Evolutionary conservation across 1,139 yeast genomes (phyloP).

Genomic region (Yamadazyma diospyri): DNA sequence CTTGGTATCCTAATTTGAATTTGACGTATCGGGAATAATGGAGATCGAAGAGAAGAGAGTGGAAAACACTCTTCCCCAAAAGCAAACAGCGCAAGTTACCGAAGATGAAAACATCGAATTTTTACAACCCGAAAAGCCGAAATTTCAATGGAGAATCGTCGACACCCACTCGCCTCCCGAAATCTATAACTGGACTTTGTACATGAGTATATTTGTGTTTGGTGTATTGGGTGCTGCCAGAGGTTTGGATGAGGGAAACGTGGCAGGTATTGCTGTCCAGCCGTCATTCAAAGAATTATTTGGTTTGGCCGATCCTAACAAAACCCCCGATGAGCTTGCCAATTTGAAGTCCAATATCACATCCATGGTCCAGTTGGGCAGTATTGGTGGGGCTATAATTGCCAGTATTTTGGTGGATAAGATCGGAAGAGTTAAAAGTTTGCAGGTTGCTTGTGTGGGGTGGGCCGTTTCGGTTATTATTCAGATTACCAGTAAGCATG

Average conservation of each 20-base stretch:
- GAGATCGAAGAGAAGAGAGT: slow-evolving; percentile 6
- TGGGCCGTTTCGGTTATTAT: slow-evolving; percentile 49
- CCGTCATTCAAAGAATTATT: slow-evolving; percentile 39
- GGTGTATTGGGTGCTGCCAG: slow-evolving; percentile 59
- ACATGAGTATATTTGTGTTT: slow-evolving; percentile 47
- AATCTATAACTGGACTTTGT: slow-evolving; percentile 46
- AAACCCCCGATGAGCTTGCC: slow-evolving; percentile 35
- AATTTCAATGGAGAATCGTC: slow-evolving; percentile 26
- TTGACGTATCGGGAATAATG: too few species aligned
- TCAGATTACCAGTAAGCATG: slow-evolving; percentile 40
- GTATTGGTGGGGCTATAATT: slow-evolving; percentile 53
- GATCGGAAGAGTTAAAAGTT: slow-evolving; percentile 52
- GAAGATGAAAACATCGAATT: slow-evolving; percentile 3
- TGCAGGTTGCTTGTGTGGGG: slow-evolving; percentile 40
- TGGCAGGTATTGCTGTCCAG: slow-evolving; percentile 43
- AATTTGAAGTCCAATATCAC: slow-evolving; percentile 52
- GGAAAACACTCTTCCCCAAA: slow-evolving; percentile 7
- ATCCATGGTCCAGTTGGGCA: slow-evolving; percentile 61
- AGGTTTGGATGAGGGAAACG: slow-evolving; percentile 57
- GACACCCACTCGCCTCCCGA: slow-evolving; percentile 41
- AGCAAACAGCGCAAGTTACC: slow-evolving; percentile 1
- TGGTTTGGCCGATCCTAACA: slow-evolving; percentile 42
- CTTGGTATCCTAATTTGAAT: too few species aligned
- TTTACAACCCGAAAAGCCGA: slow-evolving; percentile 9
- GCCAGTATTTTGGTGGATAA: slow-evolving; percentile 50